Percentiles rank a stretch among this genome's conserved stretches.
These are phyloP conservation scores for Camillea tinctor DNA, from an alignment of 2,329 filamentous ascomycete genomes.

Conservation along the genomic window DNA sequence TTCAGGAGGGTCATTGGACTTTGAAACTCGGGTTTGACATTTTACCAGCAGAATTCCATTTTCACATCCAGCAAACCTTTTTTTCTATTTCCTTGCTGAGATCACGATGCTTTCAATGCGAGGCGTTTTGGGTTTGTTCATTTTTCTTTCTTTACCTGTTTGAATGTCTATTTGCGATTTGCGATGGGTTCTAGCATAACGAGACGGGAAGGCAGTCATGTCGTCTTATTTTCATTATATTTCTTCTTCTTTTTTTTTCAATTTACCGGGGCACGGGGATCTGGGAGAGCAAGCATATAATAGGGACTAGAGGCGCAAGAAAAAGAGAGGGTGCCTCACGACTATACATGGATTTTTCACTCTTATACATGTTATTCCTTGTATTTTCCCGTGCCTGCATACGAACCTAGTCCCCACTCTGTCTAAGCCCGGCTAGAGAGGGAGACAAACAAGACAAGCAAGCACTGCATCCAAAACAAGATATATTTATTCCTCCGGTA, in stretches of 20 bases:
- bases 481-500: neutral
- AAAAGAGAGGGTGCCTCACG: neutral
- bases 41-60: neutral
- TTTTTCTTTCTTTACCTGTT: neutral
- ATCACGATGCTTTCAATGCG: neutral
- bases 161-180: neutral
- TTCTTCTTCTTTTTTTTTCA: neutral
- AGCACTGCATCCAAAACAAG: neutral
- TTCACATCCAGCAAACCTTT: neutral
- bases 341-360: neutral
- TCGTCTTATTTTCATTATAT: neutral
- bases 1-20: neutral
- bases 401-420: too few species aligned
- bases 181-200: neutral
- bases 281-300: neutral
- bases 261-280: neutral
- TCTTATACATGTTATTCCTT: neutral
- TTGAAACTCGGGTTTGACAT: neutral
- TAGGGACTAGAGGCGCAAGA: neutral
- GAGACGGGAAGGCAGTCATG: neutral
- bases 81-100: too few species aligned
- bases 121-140: neutral
- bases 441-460: neutral
- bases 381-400: neutral
- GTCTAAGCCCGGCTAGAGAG: neutral